Base-by-base conservation (phyloP, 1,284 basidiomycete species). In the Apiotrichum brassicae region DNA sequence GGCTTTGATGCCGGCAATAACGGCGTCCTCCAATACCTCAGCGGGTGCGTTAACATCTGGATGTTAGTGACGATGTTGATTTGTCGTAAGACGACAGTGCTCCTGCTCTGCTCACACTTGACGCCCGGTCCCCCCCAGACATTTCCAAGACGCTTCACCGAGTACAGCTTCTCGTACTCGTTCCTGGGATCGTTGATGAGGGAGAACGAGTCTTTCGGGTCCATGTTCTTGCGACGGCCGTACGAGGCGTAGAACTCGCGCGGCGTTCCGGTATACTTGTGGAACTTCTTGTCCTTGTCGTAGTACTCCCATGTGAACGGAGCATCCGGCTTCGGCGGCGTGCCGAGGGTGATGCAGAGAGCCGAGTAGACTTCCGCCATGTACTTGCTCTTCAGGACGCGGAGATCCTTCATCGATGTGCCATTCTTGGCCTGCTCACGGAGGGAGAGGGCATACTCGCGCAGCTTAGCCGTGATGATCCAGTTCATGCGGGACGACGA, bases 101-200 rank as follows among this genome's bases (percentile, higher is more conserved):
- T 18, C 9, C 25, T 12, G 28, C 14, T 20, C 9, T n/a, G 65
- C 83, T 70, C 64, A 89, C 87, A 93, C 36, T 83, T 78, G 26
- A 97, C 84, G 8, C 84, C 80, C 1, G 86, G 79, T 6, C 82
- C 89, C 56, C 86, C 87, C 84, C 86, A 90, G 33, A 97, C 77
- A 66, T 97, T 97, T 11, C 92, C 91, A 40, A 97, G 82, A 57
- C 86, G 85, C 62, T 93, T 84, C 26, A 97, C 89, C 6, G 89
- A 89, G 76, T 94, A 94, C n/a, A 94, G 78, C 71, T 83, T 85
- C 53, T 78, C 79, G 65, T 85, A 87, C 18, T 78, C 76, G 66
- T 95, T 92, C 26, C 93, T 81, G 16, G 94, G 93, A 68, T 97
- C 93, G 66, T 97, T 86, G 73, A 97, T 92, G 32, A 97, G 80